Percentiles rank a stretch among this genome's conserved stretches.
These are phyloP conservation scores for Trametes hirsuta DNA, from an alignment of 1,284 basidiomycete species.

Conservation along the genomic window DNA sequence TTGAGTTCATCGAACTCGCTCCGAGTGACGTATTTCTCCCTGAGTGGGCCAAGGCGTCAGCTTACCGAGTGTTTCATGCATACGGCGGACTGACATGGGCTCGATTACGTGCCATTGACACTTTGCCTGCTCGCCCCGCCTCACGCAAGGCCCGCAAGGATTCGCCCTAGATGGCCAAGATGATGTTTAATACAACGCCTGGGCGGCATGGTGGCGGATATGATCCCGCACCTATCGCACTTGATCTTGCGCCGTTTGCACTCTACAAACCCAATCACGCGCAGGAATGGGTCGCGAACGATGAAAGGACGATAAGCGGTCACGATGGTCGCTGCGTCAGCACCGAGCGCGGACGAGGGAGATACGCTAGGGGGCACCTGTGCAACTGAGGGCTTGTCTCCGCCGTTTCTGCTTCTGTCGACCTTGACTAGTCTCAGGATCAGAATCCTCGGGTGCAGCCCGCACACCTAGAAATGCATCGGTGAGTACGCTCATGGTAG, in stretches of 20 bases:
- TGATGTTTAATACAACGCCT: constrained; percentile 24
- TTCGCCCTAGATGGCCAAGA: constrained; percentile 42
- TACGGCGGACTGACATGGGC: constrained; percentile 48
- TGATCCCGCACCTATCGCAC: constrained; percentile 52
- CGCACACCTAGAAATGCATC: constrained; percentile 23
- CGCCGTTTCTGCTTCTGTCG: constrained; percentile 77
- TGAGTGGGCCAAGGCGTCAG: constrained; percentile 30
- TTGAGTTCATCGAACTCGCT: constrained; percentile 57
- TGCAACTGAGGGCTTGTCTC: constrained; percentile 76
- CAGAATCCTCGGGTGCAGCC: constrained; percentile 44
- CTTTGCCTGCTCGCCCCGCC: constrained; percentile 55
- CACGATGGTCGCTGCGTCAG: constrained; percentile 14
- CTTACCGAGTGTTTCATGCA: constrained; percentile 14
- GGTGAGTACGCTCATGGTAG: not conserved
- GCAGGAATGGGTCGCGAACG: not conserved
- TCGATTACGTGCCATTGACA: constrained; percentile 63
- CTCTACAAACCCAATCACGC: constrained; percentile 38
- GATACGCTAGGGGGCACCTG: constrained; percentile 51
- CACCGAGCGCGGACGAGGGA: constrained; percentile 1
- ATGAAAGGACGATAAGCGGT: constrained; percentile 15
- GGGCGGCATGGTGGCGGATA: constrained; percentile 23
- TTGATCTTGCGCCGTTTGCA: constrained; percentile 66
- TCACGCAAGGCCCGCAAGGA: constrained; percentile 58
- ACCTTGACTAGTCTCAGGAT: constrained; percentile 51
- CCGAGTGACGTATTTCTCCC: constrained; percentile 60